Conservation (phyloP, 1,284 basidiomycete species). For the Ustilago lituana region DNA sequence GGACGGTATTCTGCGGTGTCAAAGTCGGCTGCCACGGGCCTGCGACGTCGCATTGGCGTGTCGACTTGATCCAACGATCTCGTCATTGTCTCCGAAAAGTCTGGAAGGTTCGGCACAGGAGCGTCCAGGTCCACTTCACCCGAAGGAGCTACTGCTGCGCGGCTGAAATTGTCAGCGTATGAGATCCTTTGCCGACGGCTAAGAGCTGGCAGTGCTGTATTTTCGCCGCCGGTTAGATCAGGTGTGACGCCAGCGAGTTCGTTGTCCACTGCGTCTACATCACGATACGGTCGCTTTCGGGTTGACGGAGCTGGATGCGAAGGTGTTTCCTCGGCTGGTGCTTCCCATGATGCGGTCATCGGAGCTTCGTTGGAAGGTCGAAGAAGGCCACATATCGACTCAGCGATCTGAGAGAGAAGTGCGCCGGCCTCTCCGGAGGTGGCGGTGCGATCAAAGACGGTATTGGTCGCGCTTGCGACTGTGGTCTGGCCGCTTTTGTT, state of each 20-base stretch:
- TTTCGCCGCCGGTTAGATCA: constrained; percentile 11
- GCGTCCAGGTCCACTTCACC: constrained; percentile 41
- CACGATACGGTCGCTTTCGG: constrained; percentile 35
- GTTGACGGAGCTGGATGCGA: constrained; percentile 5
- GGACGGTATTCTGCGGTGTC: constrained; percentile 22
- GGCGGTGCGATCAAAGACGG: constrained; percentile 21
- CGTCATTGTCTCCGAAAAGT: not conserved
- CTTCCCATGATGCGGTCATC: not conserved
- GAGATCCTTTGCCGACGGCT: constrained; percentile 39
- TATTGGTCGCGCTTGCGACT: not conserved
- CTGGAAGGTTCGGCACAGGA: constrained; percentile 25
- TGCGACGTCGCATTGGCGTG: constrained; percentile 8
- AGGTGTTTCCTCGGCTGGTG: not conserved
- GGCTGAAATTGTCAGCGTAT: constrained; percentile 41
- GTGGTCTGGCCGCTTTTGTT: not conserved
- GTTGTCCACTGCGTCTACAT: constrained; percentile 31
- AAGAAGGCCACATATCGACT: constrained; percentile 20
- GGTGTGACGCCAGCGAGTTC: not conserved
- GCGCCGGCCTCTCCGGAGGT: constrained; percentile 32
- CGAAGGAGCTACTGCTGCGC: constrained; percentile 15
- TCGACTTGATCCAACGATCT: not conserved
- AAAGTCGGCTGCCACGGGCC: constrained; percentile 32
- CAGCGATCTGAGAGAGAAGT: constrained; percentile 29
- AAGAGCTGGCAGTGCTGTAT: not conserved
- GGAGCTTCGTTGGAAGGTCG: constrained; percentile 4